Evolutionary conservation across 2,329 filamentous ascomycete species (phyloP).

Genomic region (Ascochyta rabiei): DNA sequence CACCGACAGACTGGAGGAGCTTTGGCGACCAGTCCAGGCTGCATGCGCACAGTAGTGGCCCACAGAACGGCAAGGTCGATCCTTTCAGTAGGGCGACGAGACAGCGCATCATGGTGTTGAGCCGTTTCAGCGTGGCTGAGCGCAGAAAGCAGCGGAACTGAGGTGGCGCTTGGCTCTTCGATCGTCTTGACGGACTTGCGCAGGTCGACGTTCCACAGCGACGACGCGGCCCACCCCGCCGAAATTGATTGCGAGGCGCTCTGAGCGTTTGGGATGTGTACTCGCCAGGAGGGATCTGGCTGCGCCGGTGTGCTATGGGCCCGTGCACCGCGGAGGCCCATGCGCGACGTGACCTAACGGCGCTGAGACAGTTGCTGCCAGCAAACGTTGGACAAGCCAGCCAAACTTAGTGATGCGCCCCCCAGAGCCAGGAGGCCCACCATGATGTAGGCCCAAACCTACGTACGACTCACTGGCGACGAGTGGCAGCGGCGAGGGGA

Average conservation of each 20-base stretch:
- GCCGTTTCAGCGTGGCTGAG: conserved; percentile 36
- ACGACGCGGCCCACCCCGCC: conserved; percentile 17
- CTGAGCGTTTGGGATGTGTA: conserved; percentile 9
- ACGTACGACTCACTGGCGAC: conserved; percentile 11
- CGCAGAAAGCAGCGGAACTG: conserved; percentile 16
- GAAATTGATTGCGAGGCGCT: conserved; percentile 13
- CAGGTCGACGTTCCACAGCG: conserved; percentile 2
- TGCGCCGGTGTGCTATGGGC: conserved; percentile 7
- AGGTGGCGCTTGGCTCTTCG: conserved; percentile 15
- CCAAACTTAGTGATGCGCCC: conserved; percentile 26
- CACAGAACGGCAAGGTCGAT: conserved; percentile 18
- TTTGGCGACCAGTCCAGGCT: conserved; percentile 11
- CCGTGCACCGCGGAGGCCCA: conserved; percentile 10
- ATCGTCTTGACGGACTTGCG: conserved; percentile 1
- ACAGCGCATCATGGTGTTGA: conserved; percentile 40
- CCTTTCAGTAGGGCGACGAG: conserved; percentile 12
- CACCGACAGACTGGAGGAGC: conserved; percentile 14
- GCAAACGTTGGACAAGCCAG: conserved; percentile 28
- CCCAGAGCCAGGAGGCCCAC: conserved; percentile 23
- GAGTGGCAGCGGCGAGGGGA: background rate
- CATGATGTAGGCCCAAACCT: conserved; percentile 27
- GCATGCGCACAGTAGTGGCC: conserved; percentile 13
- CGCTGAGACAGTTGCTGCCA: conserved; percentile 27
- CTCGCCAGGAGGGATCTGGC: conserved; percentile 17
- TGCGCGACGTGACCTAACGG: conserved; percentile 23